Conservation (phyloP, 2,329 filamentous ascomycete genomes). For the Diaporthe sp. region DNA sequence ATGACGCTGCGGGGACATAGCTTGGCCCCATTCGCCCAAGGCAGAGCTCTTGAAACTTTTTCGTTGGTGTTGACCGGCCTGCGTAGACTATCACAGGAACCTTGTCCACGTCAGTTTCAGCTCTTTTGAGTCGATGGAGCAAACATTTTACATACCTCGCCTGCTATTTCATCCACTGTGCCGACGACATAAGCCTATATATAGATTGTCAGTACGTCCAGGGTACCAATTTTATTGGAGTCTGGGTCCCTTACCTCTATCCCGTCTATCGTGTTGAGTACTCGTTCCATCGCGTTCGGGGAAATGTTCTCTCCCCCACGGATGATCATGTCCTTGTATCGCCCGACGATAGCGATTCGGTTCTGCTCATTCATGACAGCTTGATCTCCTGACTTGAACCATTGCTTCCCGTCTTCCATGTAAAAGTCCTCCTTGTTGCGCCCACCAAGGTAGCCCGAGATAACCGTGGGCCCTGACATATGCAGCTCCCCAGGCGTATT, state of each 20-base stretch:
- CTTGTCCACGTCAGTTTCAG: background rate
- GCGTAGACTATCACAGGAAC: conserved; percentile 13
- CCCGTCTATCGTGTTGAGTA: background rate
- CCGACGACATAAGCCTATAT: background rate
- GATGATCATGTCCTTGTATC: conserved; percentile 22
- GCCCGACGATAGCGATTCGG: conserved; percentile 2
- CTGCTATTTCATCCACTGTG: conserved; percentile 3
- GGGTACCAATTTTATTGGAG: background rate
- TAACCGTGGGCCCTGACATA: background rate
- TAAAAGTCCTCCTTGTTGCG: conserved; percentile 21
- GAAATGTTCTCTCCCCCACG: conserved; percentile 13
- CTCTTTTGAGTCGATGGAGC: background rate
- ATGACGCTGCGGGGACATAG: conserved; percentile 22
- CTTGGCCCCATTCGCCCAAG: conserved; percentile 1
- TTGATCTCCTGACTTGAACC: conserved; percentile 22
- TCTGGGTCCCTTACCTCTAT: conserved; percentile 6
- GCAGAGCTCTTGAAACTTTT: conserved; percentile 16
- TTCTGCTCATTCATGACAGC: conserved; percentile 5
- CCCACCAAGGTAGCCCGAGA: background rate
- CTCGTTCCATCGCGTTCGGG: conserved; percentile 8
- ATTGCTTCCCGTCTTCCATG: background rate
- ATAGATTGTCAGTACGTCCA: background rate
- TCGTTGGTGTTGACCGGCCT: conserved; percentile 11
- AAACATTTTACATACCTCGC: background rate
- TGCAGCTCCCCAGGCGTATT: background rate